Base-by-base conservation (phyloP, 202 grass and related monocot species). In the Dendrocalamus latiflorus region DNA sequence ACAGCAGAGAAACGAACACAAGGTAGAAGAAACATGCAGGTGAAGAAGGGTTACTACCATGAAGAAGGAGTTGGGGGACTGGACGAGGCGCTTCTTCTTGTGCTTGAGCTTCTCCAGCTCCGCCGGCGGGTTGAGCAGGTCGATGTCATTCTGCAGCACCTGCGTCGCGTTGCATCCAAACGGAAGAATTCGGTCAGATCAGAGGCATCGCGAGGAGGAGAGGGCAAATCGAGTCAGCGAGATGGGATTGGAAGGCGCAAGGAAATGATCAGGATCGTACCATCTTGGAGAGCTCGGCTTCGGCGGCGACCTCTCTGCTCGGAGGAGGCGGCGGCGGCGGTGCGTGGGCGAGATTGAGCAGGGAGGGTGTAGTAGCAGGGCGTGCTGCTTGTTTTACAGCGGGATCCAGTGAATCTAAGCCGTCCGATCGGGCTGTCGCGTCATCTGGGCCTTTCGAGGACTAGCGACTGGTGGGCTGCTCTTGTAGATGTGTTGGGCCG, bases 51-150 rank as follows among this genome's bases (percentile, higher is more conserved):
- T 41, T 24, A 11, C 44, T 58, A 91, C 91, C 91, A 94, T 94
- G 91, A 91, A 91, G 62, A 93, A 93, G 3, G 91, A 93, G 50
- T 93, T 88, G 22, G 91, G 91, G n/a, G 91, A 93, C 84, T 93
- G 91, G 44, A 93, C 88, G 20, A 93, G 91, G 44, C 91, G 85
- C 85, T 93, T 93, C 78, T 90, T 90, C 70, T 93, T 93, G 88
- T 93, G 91, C 86, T 93, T 93, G 38, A 68, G 68, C 59, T 93
- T 93, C 78, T 93, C 91, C 49, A 94, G 84, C 51, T 94, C 91
- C 25, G 83, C 70, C 20, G 91, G 89, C 4, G 91, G 91, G 75
- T 94, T 86, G 30, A 94, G 86, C 3, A 94, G 91, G 74, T 94
- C 91, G 83, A 94, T 87, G 78, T 94, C 91, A 86, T 94, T 94